These are phyloP conservation scores for Geum urbanum DNA, from an alignment of 306 rosid species.

Conservation along the genomic window DNA sequence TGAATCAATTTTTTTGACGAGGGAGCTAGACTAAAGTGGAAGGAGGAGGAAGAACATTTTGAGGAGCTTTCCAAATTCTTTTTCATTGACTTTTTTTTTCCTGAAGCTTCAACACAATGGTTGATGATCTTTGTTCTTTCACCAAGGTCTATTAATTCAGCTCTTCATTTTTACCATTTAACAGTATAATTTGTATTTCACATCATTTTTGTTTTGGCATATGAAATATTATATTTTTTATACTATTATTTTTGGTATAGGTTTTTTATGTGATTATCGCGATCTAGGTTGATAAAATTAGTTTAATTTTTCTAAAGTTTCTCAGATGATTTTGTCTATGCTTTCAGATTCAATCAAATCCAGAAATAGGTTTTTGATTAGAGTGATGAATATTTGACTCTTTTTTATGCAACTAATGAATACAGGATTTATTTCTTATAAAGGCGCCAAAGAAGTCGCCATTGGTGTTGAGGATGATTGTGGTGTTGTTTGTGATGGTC, in stretches of 20 bases:
- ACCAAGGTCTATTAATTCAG: slow-evolving; percentile 49
- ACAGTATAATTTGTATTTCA: neutral
- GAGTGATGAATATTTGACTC: neutral
- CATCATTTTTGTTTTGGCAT: slow-evolving; percentile 1
- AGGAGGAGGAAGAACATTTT: slow-evolving; percentile 23
- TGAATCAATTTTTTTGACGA: slow-evolving; percentile 25
- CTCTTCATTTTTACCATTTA: neutral
- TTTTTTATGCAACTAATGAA: slow-evolving; percentile 23
- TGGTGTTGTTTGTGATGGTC: slow-evolving; percentile 71
- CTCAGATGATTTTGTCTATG: slow-evolving; percentile 20
- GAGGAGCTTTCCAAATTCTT: slow-evolving; percentile 49
- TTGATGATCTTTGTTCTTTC: slow-evolving; percentile 70
- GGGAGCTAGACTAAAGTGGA: slow-evolving; percentile 30
- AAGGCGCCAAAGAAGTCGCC: slow-evolving; percentile 76
- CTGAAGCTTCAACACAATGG: slow-evolving; percentile 76
- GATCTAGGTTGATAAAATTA: slow-evolving; percentile 39
- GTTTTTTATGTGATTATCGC: slow-evolving; percentile 42
- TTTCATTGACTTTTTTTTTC: slow-evolving; percentile 48
- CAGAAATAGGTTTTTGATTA: slow-evolving; percentile 3
- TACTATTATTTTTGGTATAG: slow-evolving; percentile 34
- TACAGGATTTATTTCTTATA: slow-evolving; percentile 67
- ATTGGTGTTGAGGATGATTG: slow-evolving; percentile 68
- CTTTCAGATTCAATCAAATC: slow-evolving; percentile 36
- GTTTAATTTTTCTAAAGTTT: slow-evolving; percentile 12
- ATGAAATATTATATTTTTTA: slow-evolving; percentile 23